Evolutionary conservation across 768 basidiomycete species (phyloP), one percentile per base, ranked within the genome.

Genomic region (Guyanaporus albipodus): DNA sequence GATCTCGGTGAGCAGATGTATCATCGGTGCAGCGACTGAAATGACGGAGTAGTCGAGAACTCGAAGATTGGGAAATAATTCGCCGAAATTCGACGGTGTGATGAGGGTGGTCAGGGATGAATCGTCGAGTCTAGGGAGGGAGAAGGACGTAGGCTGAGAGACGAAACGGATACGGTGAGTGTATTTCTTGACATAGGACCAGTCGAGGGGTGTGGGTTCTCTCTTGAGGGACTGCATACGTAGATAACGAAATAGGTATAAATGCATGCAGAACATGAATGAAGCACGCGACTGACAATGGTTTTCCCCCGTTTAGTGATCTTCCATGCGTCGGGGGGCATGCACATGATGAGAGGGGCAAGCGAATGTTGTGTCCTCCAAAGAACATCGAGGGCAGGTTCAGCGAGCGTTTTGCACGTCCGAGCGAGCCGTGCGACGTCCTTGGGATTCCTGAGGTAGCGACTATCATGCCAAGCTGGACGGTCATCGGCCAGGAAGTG

Each of bases 361-460:
- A 66, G 50, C 6, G 64, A 62, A 43, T 61, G 59, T 36, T 66
- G 64, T 2, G 55, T 63, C 35, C 19, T 42, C 64, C 64, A 66
- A 28, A 66, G 64, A 24, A 63, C 47, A 35, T 66, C 66, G 19
- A 66, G 53, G n/a, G 63, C 57, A 4, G 56, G 60, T 17, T 61
- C 66, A 35, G 53, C 48, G 36, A 66, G 54, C 19, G 46, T 29
- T 21, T 56, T 66, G 38, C 66, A 66, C 4, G 66, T 66, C 46
- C 46, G 53, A 6, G 66, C 61, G 6, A 66, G 56, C 33, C 42
- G 57, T 4, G 64, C 61, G 24, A 66, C 43, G 28, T 67, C 56
- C 8, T 31, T 44, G 6, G 52, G 38, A 34, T 64, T 61, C 26
- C 31, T 52, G 23, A 55, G 52, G 33, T 51, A 60, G 32, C 45